Evolutionary conservation across 2,329 filamentous ascomycete species (phyloP).

Genomic region (Phyllosticta citribraziliensis): DNA sequence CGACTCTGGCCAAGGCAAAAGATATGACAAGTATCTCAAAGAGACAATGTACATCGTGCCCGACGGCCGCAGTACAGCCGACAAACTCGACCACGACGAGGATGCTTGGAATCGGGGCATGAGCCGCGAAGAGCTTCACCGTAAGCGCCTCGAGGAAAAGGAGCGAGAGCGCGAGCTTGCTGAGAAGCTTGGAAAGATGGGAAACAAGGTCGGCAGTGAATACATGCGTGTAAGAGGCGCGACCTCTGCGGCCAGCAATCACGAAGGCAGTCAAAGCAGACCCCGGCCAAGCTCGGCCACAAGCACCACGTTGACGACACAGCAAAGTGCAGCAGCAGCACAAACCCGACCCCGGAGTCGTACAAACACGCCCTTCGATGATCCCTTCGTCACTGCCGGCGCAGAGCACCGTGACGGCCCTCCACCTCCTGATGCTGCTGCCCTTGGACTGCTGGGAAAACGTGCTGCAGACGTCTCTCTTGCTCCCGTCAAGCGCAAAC

Average conservation of each 20-base stretch:
- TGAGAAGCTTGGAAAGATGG: slow-evolving; percentile 54
- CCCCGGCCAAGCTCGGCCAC: not conserved
- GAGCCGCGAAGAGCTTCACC: slow-evolving; percentile 56
- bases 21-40: slow-evolving; percentile 50
- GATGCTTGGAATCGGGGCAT: slow-evolving; percentile 45
- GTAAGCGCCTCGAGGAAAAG: slow-evolving; percentile 52
- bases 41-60: slow-evolving; percentile 37
- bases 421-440: slow-evolving; percentile 19
- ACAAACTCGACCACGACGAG: slow-evolving; percentile 57
- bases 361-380: not conserved
- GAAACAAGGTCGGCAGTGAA: slow-evolving; percentile 55
- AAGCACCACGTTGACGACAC: not conserved
- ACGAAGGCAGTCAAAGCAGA: not conserved
- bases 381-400: not conserved
- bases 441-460: slow-evolving; percentile 35
- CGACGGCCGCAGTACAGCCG: slow-evolving; percentile 42
- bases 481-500: slow-evolving; percentile 35
- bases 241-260: not conserved
- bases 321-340: not conserved
- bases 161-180: slow-evolving; percentile 67
- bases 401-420: slow-evolving; percentile 1
- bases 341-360: not conserved
- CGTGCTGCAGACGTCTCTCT: slow-evolving; percentile 34
- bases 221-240: slow-evolving; percentile 48
- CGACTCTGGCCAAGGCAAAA: slow-evolving; percentile 19